A percentile compares a stretch with the other conserved stretches of the same genome.
Evolutionary conservation across 2,329 filamentous ascomycete genomes (phyloP).

Genomic region (Penicillium corylophilum): DNA sequence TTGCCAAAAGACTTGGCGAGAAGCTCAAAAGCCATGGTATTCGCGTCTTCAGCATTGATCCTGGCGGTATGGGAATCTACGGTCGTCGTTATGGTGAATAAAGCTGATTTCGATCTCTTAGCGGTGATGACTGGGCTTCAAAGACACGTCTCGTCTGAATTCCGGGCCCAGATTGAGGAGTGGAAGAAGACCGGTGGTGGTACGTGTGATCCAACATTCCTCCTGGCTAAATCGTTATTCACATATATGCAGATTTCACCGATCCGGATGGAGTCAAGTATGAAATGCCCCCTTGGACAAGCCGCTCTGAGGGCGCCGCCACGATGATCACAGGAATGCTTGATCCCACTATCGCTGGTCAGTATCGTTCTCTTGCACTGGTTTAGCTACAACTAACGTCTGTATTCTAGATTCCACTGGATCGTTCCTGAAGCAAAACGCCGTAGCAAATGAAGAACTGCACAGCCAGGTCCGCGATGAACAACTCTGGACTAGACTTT

Average conservation of each 20-base stretch:
- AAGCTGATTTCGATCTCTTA: neutral
- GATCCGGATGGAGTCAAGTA: slow-evolving; percentile 20
- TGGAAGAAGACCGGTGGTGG: slow-evolving; percentile 4
- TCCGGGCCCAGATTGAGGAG: slow-evolving; percentile 4
- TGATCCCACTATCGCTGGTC: slow-evolving; percentile 22
- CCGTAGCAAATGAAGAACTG: slow-evolving; percentile 22
- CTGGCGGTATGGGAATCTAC: slow-evolving; percentile 30
- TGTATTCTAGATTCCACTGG: neutral
- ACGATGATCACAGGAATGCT: slow-evolving; percentile 26
- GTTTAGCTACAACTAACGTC: neutral
- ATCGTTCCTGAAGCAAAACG: slow-evolving; percentile 18
- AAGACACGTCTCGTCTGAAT: slow-evolving; percentile 10
- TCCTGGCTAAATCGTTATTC: neutral
- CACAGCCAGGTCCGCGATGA: slow-evolving; percentile 24
- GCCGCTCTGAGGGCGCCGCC: slow-evolving; percentile 22
- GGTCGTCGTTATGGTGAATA: neutral
- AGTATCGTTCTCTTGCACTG: neutral
- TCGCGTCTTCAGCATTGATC: slow-evolving; percentile 44
- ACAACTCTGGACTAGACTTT: slow-evolving; percentile 27
- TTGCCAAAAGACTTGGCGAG: slow-evolving; percentile 42
- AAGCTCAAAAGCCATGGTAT: slow-evolving; percentile 34
- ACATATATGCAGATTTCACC: neutral
- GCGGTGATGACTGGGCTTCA: slow-evolving; percentile 14
- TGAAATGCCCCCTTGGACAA: slow-evolving; percentile 16
- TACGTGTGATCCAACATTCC: neutral